Evolutionary conservation across 441 rosid genomes (phyloP), one percentile per base, ranked within the genome.

Genomic region (Geranium incanum): DNA sequence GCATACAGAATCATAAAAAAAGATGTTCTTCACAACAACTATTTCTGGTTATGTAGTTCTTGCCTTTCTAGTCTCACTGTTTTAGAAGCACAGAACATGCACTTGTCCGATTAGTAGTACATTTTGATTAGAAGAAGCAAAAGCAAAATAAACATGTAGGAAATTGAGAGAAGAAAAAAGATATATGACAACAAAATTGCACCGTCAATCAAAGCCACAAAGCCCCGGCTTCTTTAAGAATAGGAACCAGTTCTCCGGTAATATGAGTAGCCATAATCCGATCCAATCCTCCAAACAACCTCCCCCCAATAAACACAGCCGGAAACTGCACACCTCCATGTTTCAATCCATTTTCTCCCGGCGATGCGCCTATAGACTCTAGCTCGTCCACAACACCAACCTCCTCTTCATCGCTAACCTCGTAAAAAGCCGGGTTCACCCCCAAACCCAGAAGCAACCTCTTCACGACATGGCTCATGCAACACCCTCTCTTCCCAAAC

Each of bases 231-330:
- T 89, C 81, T 84, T 89, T 89, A 66, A 91, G 75, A 36, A 82
- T 75, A 63, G 97, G 97, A 37, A 86, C 77, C 71, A 91, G 72
- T 70, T 93, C 97, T 57, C 98, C 97, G 13, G 85, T 80, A 13
- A 93, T 93, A 85, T 93, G 98, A 43, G 95, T 79, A 19, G 95
- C 96, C 98, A 93, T 93, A 18, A 93, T 75, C 78, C 84, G 86
- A 41, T 93, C 98, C 82, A 93, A 72, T 36, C 98, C 96, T 7
- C 97, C 97, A 72, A 89, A 89, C 77, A 89, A 71, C 55, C 75
- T 84, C 4, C 98, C 98, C 18, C 98, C 98, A 63, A 93, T 88
- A 63, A 88, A 93, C 76, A 91, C 89, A 67, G 84, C 82, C 13
- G 98, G 98, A 43, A 93, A 80, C 78, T 86, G 89, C 67, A 87